Conservation (phyloP, 1,284 basidiomycete species). For the Pseudozyma hubeiensis region DNA sequence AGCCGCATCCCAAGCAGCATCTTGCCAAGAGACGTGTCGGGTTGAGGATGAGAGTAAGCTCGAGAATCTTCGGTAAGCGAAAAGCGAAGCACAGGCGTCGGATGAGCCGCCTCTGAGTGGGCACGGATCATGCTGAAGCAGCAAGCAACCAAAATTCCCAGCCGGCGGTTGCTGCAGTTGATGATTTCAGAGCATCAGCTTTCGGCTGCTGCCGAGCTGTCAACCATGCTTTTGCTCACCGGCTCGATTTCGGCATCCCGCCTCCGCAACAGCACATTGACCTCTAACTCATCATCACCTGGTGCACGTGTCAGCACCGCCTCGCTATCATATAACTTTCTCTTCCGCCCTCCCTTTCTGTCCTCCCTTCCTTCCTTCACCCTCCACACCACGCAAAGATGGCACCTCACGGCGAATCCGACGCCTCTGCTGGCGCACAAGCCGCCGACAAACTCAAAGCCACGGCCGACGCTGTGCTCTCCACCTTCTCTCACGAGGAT, state of each 20-base stretch:
- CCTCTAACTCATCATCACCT: not conserved
- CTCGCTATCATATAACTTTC: not conserved
- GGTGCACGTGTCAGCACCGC: not conserved
- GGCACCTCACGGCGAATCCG: constrained; percentile 16
- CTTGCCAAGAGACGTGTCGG: no score
- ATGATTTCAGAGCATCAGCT: not conserved
- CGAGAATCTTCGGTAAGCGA: no score
- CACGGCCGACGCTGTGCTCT: constrained; percentile 23
- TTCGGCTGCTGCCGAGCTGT: constrained; percentile 1
- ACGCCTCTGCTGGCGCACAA: constrained; percentile 1
- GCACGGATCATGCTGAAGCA: not conserved
- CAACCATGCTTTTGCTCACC: not conserved
- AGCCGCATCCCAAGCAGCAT: no score
- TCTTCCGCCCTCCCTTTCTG: not conserved
- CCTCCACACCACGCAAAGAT: constrained; percentile 2
- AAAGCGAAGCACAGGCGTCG: no score
- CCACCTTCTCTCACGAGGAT: constrained; percentile 43
- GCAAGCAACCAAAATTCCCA: not conserved
- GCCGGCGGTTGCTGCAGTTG: not conserved
- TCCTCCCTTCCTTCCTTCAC: no score
- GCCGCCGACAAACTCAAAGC: constrained; percentile 33
- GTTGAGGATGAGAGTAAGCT: no score
- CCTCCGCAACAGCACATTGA: not conserved
- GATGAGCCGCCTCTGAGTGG: no score
- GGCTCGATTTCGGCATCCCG: not conserved